phyloP scores from a whole-genome alignment of 2,329 filamentous ascomycete genomes.

The Kalmusia sp. region DNA sequence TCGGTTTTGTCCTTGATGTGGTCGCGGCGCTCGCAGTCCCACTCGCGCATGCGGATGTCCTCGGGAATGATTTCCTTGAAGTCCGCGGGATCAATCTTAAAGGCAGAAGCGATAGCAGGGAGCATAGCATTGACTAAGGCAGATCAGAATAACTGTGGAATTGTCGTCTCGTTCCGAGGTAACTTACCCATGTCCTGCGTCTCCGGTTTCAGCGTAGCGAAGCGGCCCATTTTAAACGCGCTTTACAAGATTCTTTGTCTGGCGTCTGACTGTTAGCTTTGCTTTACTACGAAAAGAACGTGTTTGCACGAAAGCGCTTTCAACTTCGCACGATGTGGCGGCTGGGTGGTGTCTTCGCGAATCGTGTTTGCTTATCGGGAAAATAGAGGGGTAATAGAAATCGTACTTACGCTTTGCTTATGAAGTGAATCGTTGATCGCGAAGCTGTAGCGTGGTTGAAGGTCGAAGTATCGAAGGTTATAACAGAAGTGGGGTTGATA shows the following conservation, averaged over 20 bases:
- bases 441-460: not conserved
- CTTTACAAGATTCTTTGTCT: not conserved
- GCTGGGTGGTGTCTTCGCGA: not conserved
- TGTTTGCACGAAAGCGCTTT: not conserved
- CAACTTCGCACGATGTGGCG: not conserved
- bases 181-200: conserved; percentile 34
- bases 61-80: conserved; percentile 37
- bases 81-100: conserved; percentile 20
- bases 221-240: conserved; percentile 35
- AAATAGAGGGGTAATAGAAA: not conserved
- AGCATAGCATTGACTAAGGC: conserved; percentile 41
- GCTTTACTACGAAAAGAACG: not conserved
- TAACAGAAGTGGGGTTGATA: not conserved
- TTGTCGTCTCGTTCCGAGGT: no score
- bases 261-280: not conserved
- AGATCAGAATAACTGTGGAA: no score
- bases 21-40: conserved; percentile 43
- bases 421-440: not conserved
- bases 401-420: not conserved
- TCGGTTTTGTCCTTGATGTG: conserved; percentile 42
- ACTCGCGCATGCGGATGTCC: conserved; percentile 46
- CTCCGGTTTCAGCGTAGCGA: conserved; percentile 39
- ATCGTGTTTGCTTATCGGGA: not conserved
- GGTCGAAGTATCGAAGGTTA: not conserved
- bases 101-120: conserved; percentile 36